Conservation (phyloP, 2,329 filamentous ascomycete genomes). For the Verticillium zaregamsianum region DNA sequence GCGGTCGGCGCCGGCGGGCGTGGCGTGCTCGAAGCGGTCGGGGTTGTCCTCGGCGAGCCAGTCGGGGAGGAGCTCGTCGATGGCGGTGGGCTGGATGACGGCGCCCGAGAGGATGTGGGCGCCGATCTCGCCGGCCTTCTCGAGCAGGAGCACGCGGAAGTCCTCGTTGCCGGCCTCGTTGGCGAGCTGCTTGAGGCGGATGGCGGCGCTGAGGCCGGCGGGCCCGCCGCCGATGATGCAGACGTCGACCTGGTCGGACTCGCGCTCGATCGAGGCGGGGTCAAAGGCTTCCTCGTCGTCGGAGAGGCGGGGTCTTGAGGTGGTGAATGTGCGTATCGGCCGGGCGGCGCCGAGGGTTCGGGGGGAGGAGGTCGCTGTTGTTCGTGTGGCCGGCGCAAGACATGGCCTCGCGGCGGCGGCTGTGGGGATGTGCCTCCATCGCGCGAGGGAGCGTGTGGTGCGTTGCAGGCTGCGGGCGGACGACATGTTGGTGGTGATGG, state of each 20-base stretch:
- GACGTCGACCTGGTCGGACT: constrained; percentile 91
- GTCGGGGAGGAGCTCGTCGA: constrained; percentile 88
- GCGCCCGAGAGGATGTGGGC: constrained; percentile 95
- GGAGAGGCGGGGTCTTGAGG: constrained; percentile 5
- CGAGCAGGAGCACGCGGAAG: constrained; percentile 85
- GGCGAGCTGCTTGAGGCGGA: constrained; percentile 90
- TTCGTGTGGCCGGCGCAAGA: constrained; percentile 6
- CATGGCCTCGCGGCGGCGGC: constrained; percentile 9
- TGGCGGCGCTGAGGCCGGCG: constrained; percentile 86
- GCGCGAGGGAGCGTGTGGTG: constrained; percentile 26
- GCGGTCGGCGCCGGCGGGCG: constrained; percentile 75
- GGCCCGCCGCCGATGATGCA: constrained; percentile 95
- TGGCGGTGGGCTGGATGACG: constrained; percentile 82
- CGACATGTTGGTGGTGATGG: constrained; percentile 25
- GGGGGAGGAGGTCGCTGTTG: neutral
- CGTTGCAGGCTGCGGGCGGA: constrained; percentile 35
- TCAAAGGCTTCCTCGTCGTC: constrained; percentile 56
- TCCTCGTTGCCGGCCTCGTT: constrained; percentile 94
- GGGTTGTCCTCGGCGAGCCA: constrained; percentile 90
- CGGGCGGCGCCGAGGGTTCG: neutral
- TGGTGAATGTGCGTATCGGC: constrained; percentile 11
- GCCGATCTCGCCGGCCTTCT: constrained; percentile 93
- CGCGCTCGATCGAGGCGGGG: constrained; percentile 68
- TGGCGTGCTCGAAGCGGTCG: constrained; percentile 80
- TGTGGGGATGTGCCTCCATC: constrained; percentile 16